A percentile compares a stretch with the other conserved stretches of the same genome.
Conservation (phyloP, 1,139 yeast genomes). For the Torulaspora pretoriensis region DNA sequence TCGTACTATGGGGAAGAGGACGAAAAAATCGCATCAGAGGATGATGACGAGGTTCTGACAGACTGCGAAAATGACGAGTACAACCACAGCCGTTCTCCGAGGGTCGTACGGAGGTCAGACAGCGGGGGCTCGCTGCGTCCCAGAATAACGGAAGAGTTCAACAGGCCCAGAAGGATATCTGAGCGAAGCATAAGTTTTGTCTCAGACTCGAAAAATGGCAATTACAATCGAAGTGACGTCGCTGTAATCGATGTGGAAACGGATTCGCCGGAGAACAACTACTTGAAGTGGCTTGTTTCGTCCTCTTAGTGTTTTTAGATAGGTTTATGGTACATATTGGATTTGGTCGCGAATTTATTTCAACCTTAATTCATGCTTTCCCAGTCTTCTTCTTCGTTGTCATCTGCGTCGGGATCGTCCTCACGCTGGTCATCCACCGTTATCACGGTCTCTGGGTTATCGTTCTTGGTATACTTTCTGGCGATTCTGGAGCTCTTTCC, state of each 20-base stretch:
- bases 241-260: constrained; percentile 23
- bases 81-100: constrained; percentile 2
- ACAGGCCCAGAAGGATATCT: constrained; percentile 29
- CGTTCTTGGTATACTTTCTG: constrained; percentile 54
- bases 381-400: constrained; percentile 24
- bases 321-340: constrained; percentile 7
- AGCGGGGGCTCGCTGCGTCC: constrained; percentile 10
- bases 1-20: constrained; percentile 7
- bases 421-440: constrained; percentile 61
- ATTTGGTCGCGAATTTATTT: neutral
- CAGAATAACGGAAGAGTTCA: constrained; percentile 18
- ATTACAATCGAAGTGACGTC: constrained; percentile 18
- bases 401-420: constrained; percentile 45
- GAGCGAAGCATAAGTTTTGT: constrained; percentile 28
- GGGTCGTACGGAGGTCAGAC: constrained; percentile 5
- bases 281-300: constrained; percentile 20
- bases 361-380: constrained; percentile 8
- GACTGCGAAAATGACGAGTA: constrained; percentile 13
- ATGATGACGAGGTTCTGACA: constrained; percentile 17
- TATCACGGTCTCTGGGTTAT: constrained; percentile 51
- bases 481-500: constrained; percentile 72
- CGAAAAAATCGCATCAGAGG: constrained; percentile 7
- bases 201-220: constrained; percentile 30
- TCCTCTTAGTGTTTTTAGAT: constrained; percentile 3
- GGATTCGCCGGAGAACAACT: constrained; percentile 26